Evolutionary conservation across 202 grass and related monocot genomes (phyloP).

Genomic region (Saccharum hybrid): DNA sequence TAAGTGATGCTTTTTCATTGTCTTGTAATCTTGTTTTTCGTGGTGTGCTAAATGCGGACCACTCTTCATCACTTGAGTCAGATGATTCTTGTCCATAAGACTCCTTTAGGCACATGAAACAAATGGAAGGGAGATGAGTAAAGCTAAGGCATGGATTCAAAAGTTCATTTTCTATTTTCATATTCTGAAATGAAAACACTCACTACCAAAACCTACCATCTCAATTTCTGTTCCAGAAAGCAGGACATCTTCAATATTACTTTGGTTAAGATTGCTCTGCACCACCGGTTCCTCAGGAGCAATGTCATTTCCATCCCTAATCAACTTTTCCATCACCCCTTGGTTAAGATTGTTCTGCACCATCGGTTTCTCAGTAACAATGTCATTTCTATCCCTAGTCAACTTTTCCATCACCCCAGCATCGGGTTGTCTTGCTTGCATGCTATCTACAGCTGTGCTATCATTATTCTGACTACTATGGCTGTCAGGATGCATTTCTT

Average conservation of each 20-base stretch:
- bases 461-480: slow-evolving; percentile 45
- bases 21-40: slow-evolving; percentile 46
- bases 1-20: slow-evolving; percentile 42
- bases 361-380: slow-evolving; percentile 23
- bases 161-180: not conserved
- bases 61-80: slow-evolving; percentile 65
- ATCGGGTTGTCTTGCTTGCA: slow-evolving; percentile 30
- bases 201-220: slow-evolving; percentile 24
- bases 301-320: slow-evolving; percentile 31
- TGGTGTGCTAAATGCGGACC: slow-evolving; percentile 43
- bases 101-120: slow-evolving; percentile 42
- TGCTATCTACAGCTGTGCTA: slow-evolving; percentile 21
- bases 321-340: slow-evolving; percentile 29
- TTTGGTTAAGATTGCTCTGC: slow-evolving; percentile 36
- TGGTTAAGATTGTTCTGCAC: slow-evolving; percentile 35
- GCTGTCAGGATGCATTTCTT: slow-evolving; percentile 40
- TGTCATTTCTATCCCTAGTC: slow-evolving; percentile 30
- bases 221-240: slow-evolving; percentile 27
- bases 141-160: not conserved
- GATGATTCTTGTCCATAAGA: slow-evolving; percentile 54
- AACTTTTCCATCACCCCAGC: slow-evolving; percentile 33
- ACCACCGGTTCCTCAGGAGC: slow-evolving; percentile 17
- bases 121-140: not conserved
- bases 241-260: slow-evolving; percentile 21
- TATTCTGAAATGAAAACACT: not conserved